Conservation (phyloP, 805 yeast genomes). For the Kazachstania kunashirensis region DNA sequence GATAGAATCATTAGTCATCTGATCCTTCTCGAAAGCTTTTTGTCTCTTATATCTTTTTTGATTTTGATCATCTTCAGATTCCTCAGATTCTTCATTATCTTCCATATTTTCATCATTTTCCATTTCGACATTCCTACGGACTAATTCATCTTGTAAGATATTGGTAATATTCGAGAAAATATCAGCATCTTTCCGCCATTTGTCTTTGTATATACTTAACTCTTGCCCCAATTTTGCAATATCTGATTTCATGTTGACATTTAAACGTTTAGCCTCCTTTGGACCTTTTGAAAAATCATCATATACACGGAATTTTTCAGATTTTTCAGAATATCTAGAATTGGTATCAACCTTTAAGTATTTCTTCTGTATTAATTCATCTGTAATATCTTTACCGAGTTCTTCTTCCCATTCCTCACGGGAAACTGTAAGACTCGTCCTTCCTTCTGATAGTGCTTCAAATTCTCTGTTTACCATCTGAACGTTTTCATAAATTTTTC, state of each 20-base stretch:
- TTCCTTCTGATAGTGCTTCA: constrained; percentile 16
- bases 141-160: constrained; percentile 20
- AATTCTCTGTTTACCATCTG: constrained; percentile 17
- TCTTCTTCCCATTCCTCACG: constrained; percentile 23
- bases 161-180: constrained; percentile 21
- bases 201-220: constrained; percentile 16
- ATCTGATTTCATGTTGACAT: constrained; percentile 18
- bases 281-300: constrained; percentile 24
- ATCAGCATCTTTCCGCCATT: constrained; percentile 27
- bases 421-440: constrained; percentile 17
- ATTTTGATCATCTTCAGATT: constrained; percentile 11
- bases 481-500: constrained; percentile 19
- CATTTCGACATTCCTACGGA: constrained; percentile 13
- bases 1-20: neutral
- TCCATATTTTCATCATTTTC: constrained; percentile 1
- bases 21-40: neutral
- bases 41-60: neutral
- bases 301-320: constrained; percentile 14
- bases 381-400: constrained; percentile 17
- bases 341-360: constrained; percentile 11
- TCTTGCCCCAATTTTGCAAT: constrained; percentile 17
- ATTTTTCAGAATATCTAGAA: neutral
- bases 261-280: constrained; percentile 18
- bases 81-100: constrained; percentile 8
- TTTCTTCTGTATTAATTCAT: constrained; percentile 14